Evolutionary conservation across 352 stramenopile species (phyloP), one percentile per base, ranked within the genome.

Genomic region (Albugo candida): DNA sequence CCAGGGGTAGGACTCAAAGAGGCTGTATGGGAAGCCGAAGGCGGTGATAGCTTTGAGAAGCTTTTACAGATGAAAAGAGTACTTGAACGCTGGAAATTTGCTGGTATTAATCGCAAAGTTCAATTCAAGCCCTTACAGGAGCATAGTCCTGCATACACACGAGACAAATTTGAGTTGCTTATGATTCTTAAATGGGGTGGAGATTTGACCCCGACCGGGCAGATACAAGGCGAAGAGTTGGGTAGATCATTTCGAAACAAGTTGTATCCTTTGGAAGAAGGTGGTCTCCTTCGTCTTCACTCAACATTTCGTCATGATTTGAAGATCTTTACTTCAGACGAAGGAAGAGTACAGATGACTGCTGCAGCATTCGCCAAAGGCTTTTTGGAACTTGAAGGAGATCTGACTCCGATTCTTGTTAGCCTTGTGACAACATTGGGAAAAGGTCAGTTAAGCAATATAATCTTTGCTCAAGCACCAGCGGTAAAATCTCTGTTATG

Each of bases 181-280:
- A 83, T 99, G 48, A 98, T 99, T 58, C 65, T 99, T 5, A 99
- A 99, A 64, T 99, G 95, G 95, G 96, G 96, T 49, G 95, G 95
- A 2, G 94, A 98, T 56, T 65, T 99, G 12, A 99, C 96, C 1
- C 93, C 97, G 51, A 76, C 95, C n/a, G 96, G 96, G 36, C 91
- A 97, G 55, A 77, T 81, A 27, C 96, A 99, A 58, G 93, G 93
- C 5, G 92, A 97, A 59, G 67, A 81, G 42, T 71, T 99, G 20
- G 95, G 95, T 3, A 83, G 84, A 42, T 67, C 69, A 13, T 97
- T 99, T 52, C 76, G 83, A 50, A 88, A 92, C 52, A 65, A 68
- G 47, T 53, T 95, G 46, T 95, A 94, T 48, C 83, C 81, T 24
- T 72, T 85, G 20, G 81, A 95, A 59, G 77, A 89, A 59, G 78